Conservation (phyloP, 768 basidiomycete species). For the Mrakia blollopis region DNA sequence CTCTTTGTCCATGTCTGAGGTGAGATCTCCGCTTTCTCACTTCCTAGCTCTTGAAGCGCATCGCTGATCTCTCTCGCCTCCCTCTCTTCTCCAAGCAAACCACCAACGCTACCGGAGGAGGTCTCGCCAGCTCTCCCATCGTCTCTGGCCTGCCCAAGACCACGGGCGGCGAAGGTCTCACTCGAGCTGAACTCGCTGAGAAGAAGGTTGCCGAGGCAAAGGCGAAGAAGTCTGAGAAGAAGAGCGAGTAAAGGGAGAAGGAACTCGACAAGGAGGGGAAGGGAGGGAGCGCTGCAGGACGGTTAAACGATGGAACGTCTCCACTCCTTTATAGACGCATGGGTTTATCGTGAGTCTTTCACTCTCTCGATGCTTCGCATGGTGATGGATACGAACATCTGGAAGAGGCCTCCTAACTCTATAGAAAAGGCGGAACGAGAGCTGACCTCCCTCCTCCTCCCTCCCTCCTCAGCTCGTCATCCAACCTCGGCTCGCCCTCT, state of each 20-base stretch:
- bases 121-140: constrained; percentile 34
- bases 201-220: constrained; percentile 19
- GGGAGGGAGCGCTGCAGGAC: too few species aligned
- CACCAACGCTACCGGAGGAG: constrained; percentile 30
- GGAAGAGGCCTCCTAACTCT: too few species aligned
- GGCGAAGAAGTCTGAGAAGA: constrained; percentile 17
- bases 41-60: not conserved
- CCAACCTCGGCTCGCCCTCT: not conserved
- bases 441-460: not conserved
- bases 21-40: not conserved
- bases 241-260: not conserved
- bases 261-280: too few species aligned
- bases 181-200: constrained; percentile 34
- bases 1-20: too few species aligned
- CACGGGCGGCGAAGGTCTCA: constrained; percentile 34
- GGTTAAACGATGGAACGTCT: too few species aligned
- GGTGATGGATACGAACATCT: too few species aligned
- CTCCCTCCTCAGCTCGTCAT: not conserved
- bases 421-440: too few species aligned
- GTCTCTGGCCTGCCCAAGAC: constrained; percentile 34
- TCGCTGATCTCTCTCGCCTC: not conserved
- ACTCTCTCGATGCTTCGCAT: not conserved
- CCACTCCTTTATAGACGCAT: too few species aligned
- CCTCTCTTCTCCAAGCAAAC: not conserved
- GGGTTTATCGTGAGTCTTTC: not conserved